Base-by-base conservation (phyloP, 805 yeast species). In the Myxozyma mucilagina region DNA sequence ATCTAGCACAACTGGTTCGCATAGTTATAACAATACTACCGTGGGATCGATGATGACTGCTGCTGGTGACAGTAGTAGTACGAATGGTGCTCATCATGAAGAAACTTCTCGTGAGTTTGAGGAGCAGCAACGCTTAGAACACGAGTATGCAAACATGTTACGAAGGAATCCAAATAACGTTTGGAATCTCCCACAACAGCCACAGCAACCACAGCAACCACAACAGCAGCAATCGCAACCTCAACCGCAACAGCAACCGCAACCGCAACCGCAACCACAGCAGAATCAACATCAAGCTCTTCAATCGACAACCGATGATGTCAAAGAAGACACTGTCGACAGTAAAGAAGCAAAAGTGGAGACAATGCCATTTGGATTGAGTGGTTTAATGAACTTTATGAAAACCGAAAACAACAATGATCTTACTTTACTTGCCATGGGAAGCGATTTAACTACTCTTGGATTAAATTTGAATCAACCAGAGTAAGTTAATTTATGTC, bases 401-500 rank as follows among this genome's bases (percentile, higher is more conserved):
- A 81, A 80, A 57, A 82, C 83, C 81, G 89, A 86, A 56, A 81
- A 82, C 61, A 79, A 74, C 39, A 79, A 74, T 39, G 93, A 87
- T 60, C 81, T 84, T 61, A 82, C 84, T 10, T 80, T 84, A 20
- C 83, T 87, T 53, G 87, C 92, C 5, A 78, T 87, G 58, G 96
- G 96, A 9, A 84, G 85, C 32, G 96, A 90, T 70, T 75, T 89
- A 48, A 82, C 81, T 59, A 81, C 84, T 69, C 72, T 86, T 38
- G 94, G 93, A 0, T 75, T 88, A 45, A 86, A 87, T 67, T 74
- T 89, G 66, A 71, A 77, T 2, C 73, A 74, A 31, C 78, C 76
- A 44, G 75, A 74, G 66, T 57, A 36, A 60, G 67, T n/a, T 69
- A 70, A 38, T 16, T 5, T n/a, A 11, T 39, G 35, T 16, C n/a